phyloP scores from a whole-genome alignment of 2,329 filamentous ascomycete species.

The Aspergillus thermomutatus region DNA sequence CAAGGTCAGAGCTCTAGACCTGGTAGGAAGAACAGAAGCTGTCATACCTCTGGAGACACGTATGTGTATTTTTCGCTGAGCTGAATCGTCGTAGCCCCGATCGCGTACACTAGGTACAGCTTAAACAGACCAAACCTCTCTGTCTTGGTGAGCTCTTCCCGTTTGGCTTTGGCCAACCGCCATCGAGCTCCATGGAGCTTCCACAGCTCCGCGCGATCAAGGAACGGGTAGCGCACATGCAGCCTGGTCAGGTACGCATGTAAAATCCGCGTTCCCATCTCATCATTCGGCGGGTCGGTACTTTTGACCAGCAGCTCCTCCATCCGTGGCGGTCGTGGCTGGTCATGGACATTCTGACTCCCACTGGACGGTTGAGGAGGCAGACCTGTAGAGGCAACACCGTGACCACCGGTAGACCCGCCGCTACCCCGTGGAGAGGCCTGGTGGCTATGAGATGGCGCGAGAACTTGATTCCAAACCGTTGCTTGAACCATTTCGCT shows the following conservation, averaged over 20 bases:
- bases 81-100: conserved; percentile 49
- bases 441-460: conserved; percentile 20
- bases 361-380: conserved; percentile 15
- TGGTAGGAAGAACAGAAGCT: not conserved
- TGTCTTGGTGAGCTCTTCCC: conserved; percentile 29
- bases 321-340: conserved; percentile 32
- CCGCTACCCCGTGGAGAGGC: conserved; percentile 14
- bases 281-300: conserved; percentile 47
- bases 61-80: conserved; percentile 47
- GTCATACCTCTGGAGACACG: conserved; percentile 40
- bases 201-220: conserved; percentile 47
- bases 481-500: conserved; percentile 54
- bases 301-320: conserved; percentile 43
- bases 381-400: conserved; percentile 1
- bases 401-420: conserved; percentile 5
- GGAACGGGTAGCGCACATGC: conserved; percentile 50
- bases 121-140: conserved; percentile 50
- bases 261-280: conserved; percentile 44
- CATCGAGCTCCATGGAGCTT: conserved; percentile 42
- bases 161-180: conserved; percentile 34
- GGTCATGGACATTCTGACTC: conserved; percentile 16
- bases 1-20: not conserved
- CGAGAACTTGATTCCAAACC: conserved; percentile 52
- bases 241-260: conserved; percentile 47
- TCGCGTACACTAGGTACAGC: conserved; percentile 52